Evolutionary conservation across 2,329 filamentous ascomycete species (phyloP).

Genomic region (Calycina herbarum): DNA sequence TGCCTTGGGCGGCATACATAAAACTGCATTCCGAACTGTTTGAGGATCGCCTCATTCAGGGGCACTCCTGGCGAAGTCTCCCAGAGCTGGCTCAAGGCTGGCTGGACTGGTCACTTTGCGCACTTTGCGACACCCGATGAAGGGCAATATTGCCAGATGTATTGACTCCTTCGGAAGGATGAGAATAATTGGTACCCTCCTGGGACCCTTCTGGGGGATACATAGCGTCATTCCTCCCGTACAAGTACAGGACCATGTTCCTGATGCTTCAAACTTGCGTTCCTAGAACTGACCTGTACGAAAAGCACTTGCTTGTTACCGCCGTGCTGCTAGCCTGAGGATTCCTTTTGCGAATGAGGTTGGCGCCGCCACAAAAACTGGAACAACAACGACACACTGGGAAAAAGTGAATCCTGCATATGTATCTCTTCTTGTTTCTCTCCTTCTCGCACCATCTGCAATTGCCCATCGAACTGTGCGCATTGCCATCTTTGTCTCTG

Average conservation of each 20-base stretch:
- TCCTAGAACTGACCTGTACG: not conserved
- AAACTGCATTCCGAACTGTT: not conserved
- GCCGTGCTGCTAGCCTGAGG: not conserved
- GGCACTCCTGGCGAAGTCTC: not conserved
- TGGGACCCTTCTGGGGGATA: not conserved
- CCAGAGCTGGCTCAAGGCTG: not conserved
- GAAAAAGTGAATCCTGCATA: not conserved
- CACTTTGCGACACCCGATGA: not conserved
- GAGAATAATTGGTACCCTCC: not conserved
- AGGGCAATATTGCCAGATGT: not conserved
- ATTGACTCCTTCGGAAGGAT: not conserved
- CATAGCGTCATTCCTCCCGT: not conserved
- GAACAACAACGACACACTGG: not conserved
- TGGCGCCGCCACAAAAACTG: not conserved
- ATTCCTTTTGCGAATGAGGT: not conserved
- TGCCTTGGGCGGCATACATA: not conserved
- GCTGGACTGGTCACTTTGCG: not conserved
- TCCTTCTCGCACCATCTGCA: not conserved
- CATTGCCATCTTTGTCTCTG: not conserved
- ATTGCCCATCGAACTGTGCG: not conserved
- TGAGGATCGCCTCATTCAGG: conserved; percentile 1
- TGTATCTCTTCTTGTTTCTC: not conserved
- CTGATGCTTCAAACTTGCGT: not conserved
- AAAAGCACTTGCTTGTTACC: not conserved
- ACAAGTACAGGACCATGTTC: not conserved